Conservation (phyloP, 164 flowering plant genomes). For the Annona cherimola region DNA sequence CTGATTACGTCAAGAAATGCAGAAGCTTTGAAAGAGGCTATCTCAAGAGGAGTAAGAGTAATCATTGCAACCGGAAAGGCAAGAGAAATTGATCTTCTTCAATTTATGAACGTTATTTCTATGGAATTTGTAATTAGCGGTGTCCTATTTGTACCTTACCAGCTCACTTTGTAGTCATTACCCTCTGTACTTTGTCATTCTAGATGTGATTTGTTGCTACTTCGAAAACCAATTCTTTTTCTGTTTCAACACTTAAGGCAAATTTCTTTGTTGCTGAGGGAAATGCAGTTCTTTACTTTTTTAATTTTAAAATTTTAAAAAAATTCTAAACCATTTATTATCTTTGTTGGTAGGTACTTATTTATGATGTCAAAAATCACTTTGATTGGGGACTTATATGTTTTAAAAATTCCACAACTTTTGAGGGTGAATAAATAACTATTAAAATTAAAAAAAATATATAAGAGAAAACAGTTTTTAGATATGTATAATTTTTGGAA, state of each 20-base stretch:
- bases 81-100: slow-evolving; percentile 12
- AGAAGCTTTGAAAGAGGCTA: slow-evolving; percentile 73
- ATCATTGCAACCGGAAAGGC: slow-evolving; percentile 99
- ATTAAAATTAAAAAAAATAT: too few relatives aligned
- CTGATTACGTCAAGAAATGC: slow-evolving; percentile 54
- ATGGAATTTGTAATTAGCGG: background rate
- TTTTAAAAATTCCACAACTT: too few relatives aligned
- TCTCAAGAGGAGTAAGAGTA: slow-evolving; percentile 76
- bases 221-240: background rate
- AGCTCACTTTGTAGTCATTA: background rate
- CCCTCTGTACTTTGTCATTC: background rate
- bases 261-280: too few relatives aligned
- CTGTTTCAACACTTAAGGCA: background rate
- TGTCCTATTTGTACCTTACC: background rate
- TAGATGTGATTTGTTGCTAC: background rate
- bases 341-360: too few relatives aligned
- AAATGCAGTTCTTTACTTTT: too few relatives aligned
- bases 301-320: too few relatives aligned
- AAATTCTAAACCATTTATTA: too few relatives aligned
- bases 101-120: background rate
- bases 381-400: too few relatives aligned
- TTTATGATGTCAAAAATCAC: too few relatives aligned
- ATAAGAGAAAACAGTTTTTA: too few relatives aligned
- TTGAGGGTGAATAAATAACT: too few relatives aligned
- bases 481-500: too few relatives aligned